Percentiles rank a stretch among this genome's conserved stretches.
These are phyloP conservation scores for Epichloe amarillans DNA, from an alignment of 2,329 filamentous ascomycete species.

Conservation along the genomic window DNA sequence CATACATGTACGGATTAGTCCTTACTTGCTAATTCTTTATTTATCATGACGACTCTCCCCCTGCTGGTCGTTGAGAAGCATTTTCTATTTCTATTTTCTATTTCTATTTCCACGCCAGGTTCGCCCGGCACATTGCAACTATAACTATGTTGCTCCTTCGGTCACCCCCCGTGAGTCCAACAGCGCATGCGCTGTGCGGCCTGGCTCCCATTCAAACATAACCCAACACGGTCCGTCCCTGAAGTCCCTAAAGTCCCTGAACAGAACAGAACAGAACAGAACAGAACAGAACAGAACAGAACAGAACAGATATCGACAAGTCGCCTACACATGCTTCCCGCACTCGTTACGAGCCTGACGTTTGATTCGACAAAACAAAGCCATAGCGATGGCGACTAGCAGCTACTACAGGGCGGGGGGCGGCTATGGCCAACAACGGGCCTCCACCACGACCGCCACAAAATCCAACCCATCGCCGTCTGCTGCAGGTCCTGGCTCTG, in stretches of 20 bases:
- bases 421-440: background rate
- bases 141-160: background rate
- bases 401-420: background rate
- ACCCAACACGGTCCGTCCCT: too few species aligned
- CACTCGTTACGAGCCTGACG: background rate
- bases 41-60: too few species aligned
- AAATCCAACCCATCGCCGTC: background rate
- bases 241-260: too few species aligned
- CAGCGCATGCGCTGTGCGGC: background rate
- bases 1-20: too few species aligned
- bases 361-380: background rate
- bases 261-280: too few species aligned
- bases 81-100: too few species aligned
- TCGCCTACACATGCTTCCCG: too few species aligned
- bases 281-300: too few species aligned
- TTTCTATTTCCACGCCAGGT: too few species aligned
- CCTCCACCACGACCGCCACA: background rate
- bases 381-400: background rate
- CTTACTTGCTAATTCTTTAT: too few species aligned
- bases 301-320: background rate
- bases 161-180: background rate
- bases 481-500: conserved; percentile 3
- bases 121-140: background rate
- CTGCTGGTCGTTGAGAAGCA: too few species aligned
- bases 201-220: too few species aligned